Percentiles rank a stretch among this genome's conserved stretches.
These are phyloP conservation scores for Pezicula carpinea DNA, from an alignment of 2,329 filamentous ascomycete species.

Conservation along the genomic window DNA sequence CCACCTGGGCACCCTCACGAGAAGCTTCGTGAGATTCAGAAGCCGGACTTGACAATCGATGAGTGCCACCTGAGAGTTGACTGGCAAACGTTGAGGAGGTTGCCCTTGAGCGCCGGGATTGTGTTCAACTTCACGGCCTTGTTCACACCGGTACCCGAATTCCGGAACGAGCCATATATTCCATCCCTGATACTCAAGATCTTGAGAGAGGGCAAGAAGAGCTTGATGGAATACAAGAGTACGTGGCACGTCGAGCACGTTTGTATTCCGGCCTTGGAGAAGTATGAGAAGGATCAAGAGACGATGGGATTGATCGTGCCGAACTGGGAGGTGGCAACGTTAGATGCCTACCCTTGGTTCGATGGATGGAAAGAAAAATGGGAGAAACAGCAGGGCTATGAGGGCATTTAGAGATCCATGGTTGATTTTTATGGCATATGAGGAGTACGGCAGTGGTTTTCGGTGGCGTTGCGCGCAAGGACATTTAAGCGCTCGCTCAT, in stretches of 20 bases:
- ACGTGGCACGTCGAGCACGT: conserved; percentile 76
- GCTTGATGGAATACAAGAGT: conserved; percentile 74
- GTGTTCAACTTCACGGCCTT: conserved; percentile 88
- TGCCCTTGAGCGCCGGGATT: conserved; percentile 70
- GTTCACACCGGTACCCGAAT: conserved; percentile 69
- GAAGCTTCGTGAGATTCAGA: conserved; percentile 52
- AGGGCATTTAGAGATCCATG: not conserved
- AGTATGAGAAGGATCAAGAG: conserved; percentile 63
- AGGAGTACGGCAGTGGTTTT: too few relatives aligned
- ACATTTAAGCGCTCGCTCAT: too few relatives aligned
- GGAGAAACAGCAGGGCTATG: conserved; percentile 58
- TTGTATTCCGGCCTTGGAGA: conserved; percentile 57
- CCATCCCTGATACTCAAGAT: conserved; percentile 66
- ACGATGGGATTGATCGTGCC: conserved; percentile 52
- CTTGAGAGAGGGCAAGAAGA: conserved; percentile 65
- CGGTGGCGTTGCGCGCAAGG: too few relatives aligned
- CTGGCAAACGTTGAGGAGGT: conserved; percentile 79
- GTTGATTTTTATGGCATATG: not conserved
- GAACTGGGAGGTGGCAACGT: conserved; percentile 53
- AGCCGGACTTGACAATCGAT: conserved; percentile 47
- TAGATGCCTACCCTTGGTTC: conserved; percentile 74
- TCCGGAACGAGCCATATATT: conserved; percentile 68
- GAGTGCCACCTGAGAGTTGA: conserved; percentile 72
- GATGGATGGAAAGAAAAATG: conserved; percentile 74
- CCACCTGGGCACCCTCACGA: conserved; percentile 64